Conservation (phyloP, 495 filamentous ascomycete species). For the Xylaria scruposa region DNA sequence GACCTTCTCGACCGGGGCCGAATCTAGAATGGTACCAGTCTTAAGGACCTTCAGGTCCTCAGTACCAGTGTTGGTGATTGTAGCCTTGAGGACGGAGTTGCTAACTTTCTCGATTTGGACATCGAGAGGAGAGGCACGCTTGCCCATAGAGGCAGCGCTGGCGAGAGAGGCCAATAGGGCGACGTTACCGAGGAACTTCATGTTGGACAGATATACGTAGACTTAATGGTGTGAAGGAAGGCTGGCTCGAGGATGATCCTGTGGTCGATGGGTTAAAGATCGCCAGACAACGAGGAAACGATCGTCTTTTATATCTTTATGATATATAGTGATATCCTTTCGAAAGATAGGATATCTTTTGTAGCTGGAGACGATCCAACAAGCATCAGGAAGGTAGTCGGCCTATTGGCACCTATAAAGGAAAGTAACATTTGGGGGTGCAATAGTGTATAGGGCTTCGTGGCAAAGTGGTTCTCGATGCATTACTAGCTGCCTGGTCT, state of each 20-base stretch:
- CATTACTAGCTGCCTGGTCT: slow-evolving; percentile 12
- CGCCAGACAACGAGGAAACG: slow-evolving; percentile 17
- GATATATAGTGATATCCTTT: background rate
- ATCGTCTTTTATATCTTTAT: slow-evolving; percentile 24
- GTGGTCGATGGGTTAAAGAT: slow-evolving; percentile 25
- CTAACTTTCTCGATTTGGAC: slow-evolving; percentile 60
- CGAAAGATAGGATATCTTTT: slow-evolving; percentile 22
- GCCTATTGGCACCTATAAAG: slow-evolving; percentile 24
- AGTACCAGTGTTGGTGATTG: slow-evolving; percentile 65
- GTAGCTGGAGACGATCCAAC: background rate
- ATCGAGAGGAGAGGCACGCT: slow-evolving; percentile 52
- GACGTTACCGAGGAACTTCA: slow-evolving; percentile 47
- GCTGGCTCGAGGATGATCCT: slow-evolving; percentile 18
- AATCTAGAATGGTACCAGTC: slow-evolving; percentile 67
- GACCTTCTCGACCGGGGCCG: slow-evolving; percentile 66
- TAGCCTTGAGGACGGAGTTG: slow-evolving; percentile 65
- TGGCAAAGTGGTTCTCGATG: slow-evolving; percentile 10
- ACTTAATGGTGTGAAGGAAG: background rate
- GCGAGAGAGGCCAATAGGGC: slow-evolving; percentile 54
- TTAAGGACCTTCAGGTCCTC: slow-evolving; percentile 64
- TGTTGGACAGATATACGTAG: slow-evolving; percentile 31
- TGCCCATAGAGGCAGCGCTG: slow-evolving; percentile 50
- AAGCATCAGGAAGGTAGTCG: slow-evolving; percentile 29
- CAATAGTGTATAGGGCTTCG: slow-evolving; percentile 4
- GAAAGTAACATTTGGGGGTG: slow-evolving; percentile 27